Conservation (phyloP, 2,329 filamentous ascomycete genomes). For the Fusarium sp. region DNA sequence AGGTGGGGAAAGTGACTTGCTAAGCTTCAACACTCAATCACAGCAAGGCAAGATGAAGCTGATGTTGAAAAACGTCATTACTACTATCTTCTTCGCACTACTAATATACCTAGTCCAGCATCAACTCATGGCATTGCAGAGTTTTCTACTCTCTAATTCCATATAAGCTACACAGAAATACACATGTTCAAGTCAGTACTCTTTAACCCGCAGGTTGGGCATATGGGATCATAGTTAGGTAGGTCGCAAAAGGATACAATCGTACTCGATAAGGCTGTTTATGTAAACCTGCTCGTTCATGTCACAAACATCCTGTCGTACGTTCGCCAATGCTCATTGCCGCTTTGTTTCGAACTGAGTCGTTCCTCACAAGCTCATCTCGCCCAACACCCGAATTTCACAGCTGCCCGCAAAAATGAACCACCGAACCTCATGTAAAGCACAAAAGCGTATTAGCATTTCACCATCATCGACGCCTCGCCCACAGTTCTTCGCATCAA, state of each 20-base stretch:
- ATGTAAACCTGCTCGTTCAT: constrained; percentile 30
- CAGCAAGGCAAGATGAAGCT: constrained; percentile 2
- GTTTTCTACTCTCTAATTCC: background rate
- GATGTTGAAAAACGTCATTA: background rate
- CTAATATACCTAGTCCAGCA: background rate
- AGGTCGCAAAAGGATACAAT: constrained; percentile 17
- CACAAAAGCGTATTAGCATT: constrained; percentile 8
- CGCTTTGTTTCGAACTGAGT: constrained; percentile 9
- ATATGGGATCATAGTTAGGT: constrained; percentile 6
- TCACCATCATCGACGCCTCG: constrained; percentile 14
- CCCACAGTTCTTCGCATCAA: constrained; percentile 20
- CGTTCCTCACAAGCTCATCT: constrained; percentile 2
- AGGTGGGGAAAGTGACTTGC: constrained; percentile 3
- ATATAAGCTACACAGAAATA: background rate
- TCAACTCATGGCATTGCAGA: background rate
- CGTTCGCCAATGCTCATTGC: constrained; percentile 6
- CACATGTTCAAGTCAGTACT: background rate
- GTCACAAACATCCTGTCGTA: constrained; percentile 9
- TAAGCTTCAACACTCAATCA: constrained; percentile 9
- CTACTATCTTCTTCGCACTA: background rate
- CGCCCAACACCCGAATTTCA: constrained; percentile 12
- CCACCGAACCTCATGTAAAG: constrained; percentile 2
- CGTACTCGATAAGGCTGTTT: constrained; percentile 34
- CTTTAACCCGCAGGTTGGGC: background rate
- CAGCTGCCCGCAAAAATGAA: constrained; percentile 12